These are phyloP conservation scores for Aspergillus uvarum DNA, from an alignment of 2,329 filamentous ascomycete species.

Conservation along the genomic window DNA sequence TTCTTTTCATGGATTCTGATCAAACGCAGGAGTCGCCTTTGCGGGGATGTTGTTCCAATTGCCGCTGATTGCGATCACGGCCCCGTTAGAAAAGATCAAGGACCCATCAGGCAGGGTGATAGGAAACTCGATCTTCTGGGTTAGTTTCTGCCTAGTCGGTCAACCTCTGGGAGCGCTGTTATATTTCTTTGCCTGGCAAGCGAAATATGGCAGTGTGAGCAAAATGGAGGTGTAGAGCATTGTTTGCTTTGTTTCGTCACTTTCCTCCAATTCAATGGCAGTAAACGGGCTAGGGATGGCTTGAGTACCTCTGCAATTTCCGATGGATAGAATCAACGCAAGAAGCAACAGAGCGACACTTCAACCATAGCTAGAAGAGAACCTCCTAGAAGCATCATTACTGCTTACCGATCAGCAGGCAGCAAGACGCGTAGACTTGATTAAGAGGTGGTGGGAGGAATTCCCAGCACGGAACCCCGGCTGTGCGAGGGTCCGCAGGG, in stretches of 20 bases:
- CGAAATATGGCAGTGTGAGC: constrained; percentile 86
- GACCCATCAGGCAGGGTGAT: constrained; percentile 73
- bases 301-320: background rate
- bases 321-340: background rate
- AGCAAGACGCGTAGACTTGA: background rate
- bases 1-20: constrained; percentile 11
- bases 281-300: background rate
- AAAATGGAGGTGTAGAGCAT: constrained; percentile 23
- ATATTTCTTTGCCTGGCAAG: constrained; percentile 99
- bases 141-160: constrained; percentile 91
- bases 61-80: constrained; percentile 79
- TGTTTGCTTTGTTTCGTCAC: background rate
- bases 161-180: constrained; percentile 88
- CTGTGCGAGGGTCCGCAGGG: background rate
- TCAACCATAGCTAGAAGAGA: background rate
- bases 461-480: background rate
- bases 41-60: constrained; percentile 91
- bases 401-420: background rate
- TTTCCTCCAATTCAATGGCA: background rate
- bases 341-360: background rate
- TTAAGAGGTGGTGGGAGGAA: background rate
- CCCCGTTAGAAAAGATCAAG: constrained; percentile 74
- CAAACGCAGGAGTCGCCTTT: constrained; percentile 74
- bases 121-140: constrained; percentile 94
- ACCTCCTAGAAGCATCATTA: background rate